Evolutionary conservation across 2,329 filamentous ascomycete species (phyloP).

Genomic region (Geosmithia flava): DNA sequence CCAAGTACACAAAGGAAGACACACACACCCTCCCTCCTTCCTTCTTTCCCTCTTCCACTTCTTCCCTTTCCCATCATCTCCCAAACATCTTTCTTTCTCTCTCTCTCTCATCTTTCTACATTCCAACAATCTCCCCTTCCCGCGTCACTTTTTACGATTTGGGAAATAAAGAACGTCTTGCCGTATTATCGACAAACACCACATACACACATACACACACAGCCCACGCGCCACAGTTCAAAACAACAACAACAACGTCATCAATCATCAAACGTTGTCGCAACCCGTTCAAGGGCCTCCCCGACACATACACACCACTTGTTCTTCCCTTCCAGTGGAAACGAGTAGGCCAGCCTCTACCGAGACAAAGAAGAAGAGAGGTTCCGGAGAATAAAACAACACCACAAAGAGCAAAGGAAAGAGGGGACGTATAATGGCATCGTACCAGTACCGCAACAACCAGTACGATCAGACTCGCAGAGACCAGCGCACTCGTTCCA

Average conservation of each 20-base stretch:
- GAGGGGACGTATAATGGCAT: slow-evolving; percentile 29
- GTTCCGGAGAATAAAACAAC: neutral
- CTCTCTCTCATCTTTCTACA: neutral
- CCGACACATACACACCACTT: neutral
- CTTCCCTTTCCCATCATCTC: neutral
- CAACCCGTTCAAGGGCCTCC: neutral
- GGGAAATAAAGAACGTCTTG: neutral
- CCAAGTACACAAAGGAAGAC: too few species aligned
- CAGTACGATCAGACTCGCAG: slow-evolving; percentile 32
- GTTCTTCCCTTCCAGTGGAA: too few species aligned
- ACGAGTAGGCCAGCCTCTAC: neutral
- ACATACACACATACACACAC: too few species aligned
- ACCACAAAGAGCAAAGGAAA: neutral
- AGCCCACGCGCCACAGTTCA: neutral
- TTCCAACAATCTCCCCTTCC: neutral
- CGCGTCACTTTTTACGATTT: neutral
- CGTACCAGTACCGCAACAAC: slow-evolving; percentile 41
- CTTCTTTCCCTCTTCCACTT: neutral
- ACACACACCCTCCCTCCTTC: neutral
- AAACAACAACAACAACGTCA: neutral
- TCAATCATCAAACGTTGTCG: neutral
- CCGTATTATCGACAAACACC: too few species aligned
- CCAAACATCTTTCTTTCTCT: neutral
- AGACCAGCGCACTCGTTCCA: slow-evolving; percentile 49
- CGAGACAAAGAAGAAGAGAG: neutral